Conservation (phyloP, 768 basidiomycete genomes). For the Lentinula boryana region DNA sequence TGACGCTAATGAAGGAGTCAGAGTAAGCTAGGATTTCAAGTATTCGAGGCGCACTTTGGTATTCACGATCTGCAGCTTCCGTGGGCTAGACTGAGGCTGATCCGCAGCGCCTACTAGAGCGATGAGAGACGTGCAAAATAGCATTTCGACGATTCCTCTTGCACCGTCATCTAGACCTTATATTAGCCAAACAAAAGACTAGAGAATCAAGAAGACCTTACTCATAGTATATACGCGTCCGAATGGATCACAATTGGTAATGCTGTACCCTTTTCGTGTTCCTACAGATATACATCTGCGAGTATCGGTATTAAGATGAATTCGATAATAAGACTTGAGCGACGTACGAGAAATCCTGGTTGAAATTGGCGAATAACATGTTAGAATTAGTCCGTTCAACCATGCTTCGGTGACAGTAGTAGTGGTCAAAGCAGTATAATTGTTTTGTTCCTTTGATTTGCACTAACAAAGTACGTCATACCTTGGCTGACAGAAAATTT, state of each 20-base stretch:
- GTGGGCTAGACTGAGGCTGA: constrained; percentile 82
- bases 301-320: background rate
- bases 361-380: constrained; percentile 90
- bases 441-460: background rate
- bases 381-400: constrained; percentile 10
- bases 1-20: constrained; percentile 56
- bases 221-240: constrained; percentile 94
- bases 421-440: background rate
- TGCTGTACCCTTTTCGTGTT: constrained; percentile 91
- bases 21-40: constrained; percentile 2
- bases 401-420: constrained; percentile 5
- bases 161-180: constrained; percentile 75
- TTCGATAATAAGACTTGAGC: background rate
- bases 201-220: constrained; percentile 33
- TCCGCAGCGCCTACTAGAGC: constrained; percentile 96
- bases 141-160: constrained; percentile 96
- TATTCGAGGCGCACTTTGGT: constrained; percentile 67
- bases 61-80: constrained; percentile 96
- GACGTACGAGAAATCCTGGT: constrained; percentile 91
- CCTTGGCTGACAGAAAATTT: background rate
- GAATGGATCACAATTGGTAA: constrained; percentile 98
- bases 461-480: background rate
- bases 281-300: constrained; percentile 87
- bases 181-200: background rate
- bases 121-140: constrained; percentile 97